Evolutionary conservation across 176 grass and related monocot genomes (phyloP), one percentile per base, ranked within the genome.

Genomic region (Phoenix dactylifera): DNA sequence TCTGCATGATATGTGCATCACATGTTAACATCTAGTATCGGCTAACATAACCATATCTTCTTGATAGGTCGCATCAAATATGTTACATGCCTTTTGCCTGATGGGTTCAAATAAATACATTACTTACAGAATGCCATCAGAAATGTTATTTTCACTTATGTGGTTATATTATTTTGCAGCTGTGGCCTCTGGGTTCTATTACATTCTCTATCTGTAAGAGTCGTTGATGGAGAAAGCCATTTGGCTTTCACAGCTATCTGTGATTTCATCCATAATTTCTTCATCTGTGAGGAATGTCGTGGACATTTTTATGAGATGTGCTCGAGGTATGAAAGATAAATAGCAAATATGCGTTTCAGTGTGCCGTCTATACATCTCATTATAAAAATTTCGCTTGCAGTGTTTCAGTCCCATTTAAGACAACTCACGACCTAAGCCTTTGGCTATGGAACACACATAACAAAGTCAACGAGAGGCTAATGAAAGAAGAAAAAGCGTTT

Each of bases 201-300:
- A 66, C 93, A 97, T 75, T 88, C 93, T 56, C 76, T 97, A 30
- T 84, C 81, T 54, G 76, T 86, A 14, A 78, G 74, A 82, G 75
- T 97, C 26, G 84, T 73, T 57, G 93, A 97, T 79, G 87, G 79
- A 71, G 87, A 97, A 52, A 88, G 84, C 74, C 88, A 97, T 50
- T 73, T 70, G 52, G 72, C 84, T 32, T 97, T 97, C 70, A 85
- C 73, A 56, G 71, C 87, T 60, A 97, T 97, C 44, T 75, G 84
- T 76, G 93, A 97, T 74, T 97, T 97, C 73, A 97, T 92, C 63
- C 78, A 97, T 59, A 92, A 85, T 58, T 97, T 97, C 60, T 97
- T 97, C 72, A 76, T 85, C 29, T 97, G 93, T 51, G 87, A 97
- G 65, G 84, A 97, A 81, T 97, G 93, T 51, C 87, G 93, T 51